Evolutionary conservation across 768 basidiomycete genomes (phyloP), one percentile per base, ranked within the genome.

Genomic region (Boletus sp.): DNA sequence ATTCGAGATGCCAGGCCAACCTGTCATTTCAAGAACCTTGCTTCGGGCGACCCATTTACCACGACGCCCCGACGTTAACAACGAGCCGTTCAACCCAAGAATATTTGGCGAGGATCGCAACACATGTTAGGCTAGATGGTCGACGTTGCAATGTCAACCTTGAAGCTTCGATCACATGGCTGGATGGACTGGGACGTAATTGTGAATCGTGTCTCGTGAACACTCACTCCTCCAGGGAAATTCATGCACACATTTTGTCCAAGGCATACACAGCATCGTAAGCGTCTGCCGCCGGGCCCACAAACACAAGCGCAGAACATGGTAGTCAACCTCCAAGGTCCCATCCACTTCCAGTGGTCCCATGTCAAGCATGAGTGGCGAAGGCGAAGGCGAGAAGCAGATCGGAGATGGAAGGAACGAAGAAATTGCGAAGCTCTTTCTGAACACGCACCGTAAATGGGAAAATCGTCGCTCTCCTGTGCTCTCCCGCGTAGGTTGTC

Each of bases 321-420:
- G 50, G 35, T 32, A 42, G 32, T 39, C 39, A 42, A 42, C 32
- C 39, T 40, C 46, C 39, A 46, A 42, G 29, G 50, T 44, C 50
- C 52, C 55, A 55, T 64, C 59, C 40, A 50, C 53, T 44, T 15
- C 40, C 53, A 47, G 40, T 37, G 47, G 47, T 66, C 57, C 57
- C 57, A 63, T 59, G 64, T 55, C 61, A 60, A 30, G 35, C 35
- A 44, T 18, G 47, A 44, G 49, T 54, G 56, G 46, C 56, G 60
- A 64, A 62, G 39, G 1, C 54, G 64, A 64, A 64, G 59, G 29
- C 4, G 45, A 65, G 64, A 66, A 67, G 65, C 54, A 54, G 56
- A 67, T 67, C 65, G 55, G 62, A 65, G 57, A 62, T 57, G 60
- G 63, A 65, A 56, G 65, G 32, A 12, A 55, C n/a, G 17, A 59